These are phyloP conservation scores for Boletus smithii DNA, from an alignment of 1,284 basidiomycete genomes.

Conservation along the genomic window DNA sequence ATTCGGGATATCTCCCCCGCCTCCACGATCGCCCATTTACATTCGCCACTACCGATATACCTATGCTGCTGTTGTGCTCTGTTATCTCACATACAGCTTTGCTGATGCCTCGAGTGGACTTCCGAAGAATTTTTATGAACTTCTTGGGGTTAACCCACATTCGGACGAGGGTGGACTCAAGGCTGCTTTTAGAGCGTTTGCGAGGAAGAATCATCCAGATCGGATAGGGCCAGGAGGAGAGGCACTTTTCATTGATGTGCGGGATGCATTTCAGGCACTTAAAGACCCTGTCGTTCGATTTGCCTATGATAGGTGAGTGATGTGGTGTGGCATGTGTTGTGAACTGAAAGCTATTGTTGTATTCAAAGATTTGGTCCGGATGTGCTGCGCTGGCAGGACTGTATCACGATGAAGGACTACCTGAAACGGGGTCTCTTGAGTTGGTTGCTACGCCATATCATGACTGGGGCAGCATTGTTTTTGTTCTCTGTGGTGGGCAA, in stretches of 20 bases:
- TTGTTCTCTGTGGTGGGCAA: slow-evolving; percentile 62
- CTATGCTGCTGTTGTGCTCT: slow-evolving; percentile 64
- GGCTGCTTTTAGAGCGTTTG: slow-evolving; percentile 71
- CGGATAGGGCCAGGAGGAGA: slow-evolving; percentile 64
- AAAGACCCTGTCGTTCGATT: slow-evolving; percentile 78
- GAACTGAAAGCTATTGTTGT: slow-evolving; percentile 1
- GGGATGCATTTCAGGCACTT: slow-evolving; percentile 77
- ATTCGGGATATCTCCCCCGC: slow-evolving; percentile 37
- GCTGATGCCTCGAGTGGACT: slow-evolving; percentile 52
- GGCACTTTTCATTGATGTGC: slow-evolving; percentile 66
- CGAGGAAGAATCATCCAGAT: slow-evolving; percentile 77
- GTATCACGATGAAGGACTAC: slow-evolving; percentile 67
- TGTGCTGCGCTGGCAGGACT: slow-evolving; percentile 64
- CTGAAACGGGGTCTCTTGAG: slow-evolving; percentile 65
- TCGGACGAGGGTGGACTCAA: slow-evolving; percentile 69
- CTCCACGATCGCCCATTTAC: slow-evolving; percentile 44
- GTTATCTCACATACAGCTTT: slow-evolving; percentile 69
- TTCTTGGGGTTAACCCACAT: slow-evolving; percentile 59
- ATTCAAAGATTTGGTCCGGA: slow-evolving; percentile 68
- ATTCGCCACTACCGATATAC: slow-evolving; percentile 56
- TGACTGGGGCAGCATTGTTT: slow-evolving; percentile 58
- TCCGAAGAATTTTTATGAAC: slow-evolving; percentile 71
- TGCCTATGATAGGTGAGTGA: slow-evolving; percentile 75
- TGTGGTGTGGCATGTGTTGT: background rate
- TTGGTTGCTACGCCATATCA: slow-evolving; percentile 70